Evolutionary conservation across 176 grass and related monocot species (phyloP).

Genomic region (Avena eriantha): DNA sequence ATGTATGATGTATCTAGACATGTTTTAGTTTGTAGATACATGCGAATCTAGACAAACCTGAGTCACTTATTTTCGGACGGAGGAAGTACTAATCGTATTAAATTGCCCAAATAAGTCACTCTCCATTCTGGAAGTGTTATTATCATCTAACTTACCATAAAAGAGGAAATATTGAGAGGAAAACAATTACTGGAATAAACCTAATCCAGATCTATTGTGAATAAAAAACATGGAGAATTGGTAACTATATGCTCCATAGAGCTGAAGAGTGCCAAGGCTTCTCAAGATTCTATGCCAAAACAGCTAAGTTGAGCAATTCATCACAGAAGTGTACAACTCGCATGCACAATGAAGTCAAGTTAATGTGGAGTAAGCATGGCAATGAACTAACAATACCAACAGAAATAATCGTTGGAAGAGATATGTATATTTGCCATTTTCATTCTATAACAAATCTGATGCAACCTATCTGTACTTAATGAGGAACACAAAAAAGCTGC

Average conservation of each 20-base stretch:
- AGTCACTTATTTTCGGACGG: no score
- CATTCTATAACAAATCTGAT: conserved; percentile 7
- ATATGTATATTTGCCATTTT: conserved; percentile 21
- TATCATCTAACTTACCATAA: conserved; percentile 3
- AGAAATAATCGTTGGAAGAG: neutral
- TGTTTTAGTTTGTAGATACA: no score
- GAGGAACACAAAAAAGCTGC: conserved; percentile 11
- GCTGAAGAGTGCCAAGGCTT: conserved; percentile 3
- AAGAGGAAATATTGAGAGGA: neutral
- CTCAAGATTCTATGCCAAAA: conserved; percentile 6
- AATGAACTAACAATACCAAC: conserved; percentile 21
- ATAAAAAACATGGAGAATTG: conserved; percentile 2
- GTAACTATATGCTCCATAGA: conserved; percentile 9
- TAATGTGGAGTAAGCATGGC: neutral
- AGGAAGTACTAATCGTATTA: neutral
- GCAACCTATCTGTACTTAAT: neutral
- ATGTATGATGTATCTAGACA: no score
- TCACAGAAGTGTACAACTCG: neutral
- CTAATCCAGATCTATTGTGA: conserved; percentile 6
- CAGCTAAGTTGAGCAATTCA: neutral
- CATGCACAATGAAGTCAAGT: neutral
- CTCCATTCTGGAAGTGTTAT: neutral
- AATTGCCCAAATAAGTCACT: neutral
- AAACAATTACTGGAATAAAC: conserved; percentile 5
- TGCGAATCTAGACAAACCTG: no score